A percentile compares a stretch with the other conserved stretches of the same genome.
Evolutionary conservation across 2,329 filamentous ascomycete genomes (phyloP).

Genomic region (Ophiostoma fasciatum): DNA sequence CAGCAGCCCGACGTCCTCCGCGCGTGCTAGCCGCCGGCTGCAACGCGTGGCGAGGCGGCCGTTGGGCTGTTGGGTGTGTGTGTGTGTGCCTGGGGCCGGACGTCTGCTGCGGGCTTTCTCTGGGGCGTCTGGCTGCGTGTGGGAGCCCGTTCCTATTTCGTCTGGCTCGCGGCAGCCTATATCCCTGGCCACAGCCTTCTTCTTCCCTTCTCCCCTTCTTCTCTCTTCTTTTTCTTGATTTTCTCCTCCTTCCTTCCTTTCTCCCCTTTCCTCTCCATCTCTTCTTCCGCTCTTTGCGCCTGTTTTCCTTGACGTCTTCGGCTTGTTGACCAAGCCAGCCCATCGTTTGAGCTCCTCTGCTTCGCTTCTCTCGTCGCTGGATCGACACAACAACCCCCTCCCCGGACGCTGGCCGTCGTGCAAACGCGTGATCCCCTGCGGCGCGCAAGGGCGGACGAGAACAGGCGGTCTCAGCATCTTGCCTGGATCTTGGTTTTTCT

Average conservation of each 20-base stretch:
- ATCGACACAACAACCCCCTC: conserved; percentile 3
- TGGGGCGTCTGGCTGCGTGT: too few species aligned
- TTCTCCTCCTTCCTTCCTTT: conserved; percentile 16
- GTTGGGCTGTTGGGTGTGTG: too few species aligned
- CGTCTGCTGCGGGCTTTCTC: too few species aligned
- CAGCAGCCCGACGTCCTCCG: not conserved
- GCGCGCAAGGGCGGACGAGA: conserved; percentile 1
- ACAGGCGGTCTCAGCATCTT: too few species aligned
- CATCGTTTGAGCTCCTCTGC: conserved; percentile 17
- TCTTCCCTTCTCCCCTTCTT: too few species aligned
- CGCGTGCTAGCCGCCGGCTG: conserved; percentile 10
- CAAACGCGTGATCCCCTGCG: not conserved
- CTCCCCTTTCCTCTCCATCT: conserved; percentile 3
- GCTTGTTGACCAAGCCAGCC: conserved; percentile 33
- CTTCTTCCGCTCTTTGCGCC: conserved; percentile 15
- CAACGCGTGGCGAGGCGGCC: too few species aligned
- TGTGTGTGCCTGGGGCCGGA: too few species aligned
- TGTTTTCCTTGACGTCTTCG: conserved; percentile 15
- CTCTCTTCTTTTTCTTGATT: conserved; percentile 10
- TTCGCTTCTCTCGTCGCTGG: conserved; percentile 11
- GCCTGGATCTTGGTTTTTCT: too few species aligned
- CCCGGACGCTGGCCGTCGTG: conserved; percentile 19
- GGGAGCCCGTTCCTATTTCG: too few species aligned
- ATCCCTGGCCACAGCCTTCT: too few species aligned
- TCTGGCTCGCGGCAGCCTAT: too few species aligned